Evolutionary conservation across 1,284 basidiomycete genomes (phyloP).

Genomic region (Tilletiaria anomala): DNA sequence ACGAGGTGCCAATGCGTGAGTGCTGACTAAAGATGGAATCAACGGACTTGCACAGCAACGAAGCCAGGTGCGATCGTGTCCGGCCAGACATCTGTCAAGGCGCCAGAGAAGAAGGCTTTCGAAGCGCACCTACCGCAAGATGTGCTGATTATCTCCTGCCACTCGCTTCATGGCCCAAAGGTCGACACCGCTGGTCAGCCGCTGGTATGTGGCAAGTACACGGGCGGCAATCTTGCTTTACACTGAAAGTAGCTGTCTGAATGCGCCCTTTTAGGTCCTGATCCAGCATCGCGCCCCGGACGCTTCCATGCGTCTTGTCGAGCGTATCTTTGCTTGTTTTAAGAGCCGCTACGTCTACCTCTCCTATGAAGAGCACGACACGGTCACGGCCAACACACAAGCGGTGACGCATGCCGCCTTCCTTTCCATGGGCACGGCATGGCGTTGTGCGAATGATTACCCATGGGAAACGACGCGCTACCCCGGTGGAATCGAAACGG

Average conservation of each 20-base stretch:
- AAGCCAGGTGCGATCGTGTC: conserved; percentile 83
- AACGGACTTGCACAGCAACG: conserved; percentile 51
- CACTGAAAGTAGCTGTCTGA: background rate
- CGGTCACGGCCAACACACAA: conserved; percentile 93
- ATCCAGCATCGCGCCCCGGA: conserved; percentile 74
- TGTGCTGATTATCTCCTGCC: conserved; percentile 76
- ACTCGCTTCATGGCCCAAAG: conserved; percentile 85
- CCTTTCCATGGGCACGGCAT: conserved; percentile 94
- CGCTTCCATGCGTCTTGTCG: conserved; percentile 60
- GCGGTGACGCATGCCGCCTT: conserved; percentile 97
- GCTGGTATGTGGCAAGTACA: too few relatives aligned
- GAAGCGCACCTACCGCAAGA: conserved; percentile 75
- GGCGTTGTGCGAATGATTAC: conserved; percentile 63
- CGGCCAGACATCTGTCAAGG: conserved; percentile 92
- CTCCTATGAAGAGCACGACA: conserved; percentile 87
- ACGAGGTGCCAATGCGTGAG: too few relatives aligned
- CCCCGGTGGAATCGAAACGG: conserved; percentile 94
- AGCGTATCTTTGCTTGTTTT: conserved; percentile 69
- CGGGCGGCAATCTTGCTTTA: too few relatives aligned
- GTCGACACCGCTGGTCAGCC: conserved; percentile 86
- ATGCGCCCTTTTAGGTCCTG: too few relatives aligned
- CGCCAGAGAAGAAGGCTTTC: conserved; percentile 79
- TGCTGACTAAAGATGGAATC: background rate
- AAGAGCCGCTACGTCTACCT: conserved; percentile 72
- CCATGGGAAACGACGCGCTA: conserved; percentile 89